Conservation (phyloP, 768 basidiomycete species). For the Termitomyces sp. region DNA sequence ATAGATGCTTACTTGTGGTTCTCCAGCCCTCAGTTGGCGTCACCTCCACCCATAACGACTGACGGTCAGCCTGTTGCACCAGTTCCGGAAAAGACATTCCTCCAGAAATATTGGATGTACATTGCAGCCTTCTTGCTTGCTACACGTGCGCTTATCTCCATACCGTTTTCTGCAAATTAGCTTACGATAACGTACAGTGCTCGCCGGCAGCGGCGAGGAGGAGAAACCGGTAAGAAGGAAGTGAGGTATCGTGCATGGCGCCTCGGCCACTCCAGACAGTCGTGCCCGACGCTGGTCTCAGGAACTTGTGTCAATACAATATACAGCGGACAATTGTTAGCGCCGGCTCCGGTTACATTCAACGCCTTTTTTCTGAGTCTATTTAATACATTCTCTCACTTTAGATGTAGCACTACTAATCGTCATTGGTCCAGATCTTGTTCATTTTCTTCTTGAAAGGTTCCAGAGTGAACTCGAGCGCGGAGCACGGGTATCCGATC, state of each 20-base stretch:
- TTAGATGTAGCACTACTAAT: constrained; percentile 23
- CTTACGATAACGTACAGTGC: constrained; percentile 14
- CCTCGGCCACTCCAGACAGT: background rate
- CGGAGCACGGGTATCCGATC: constrained; percentile 91
- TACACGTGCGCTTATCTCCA: constrained; percentile 41
- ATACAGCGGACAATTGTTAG: background rate
- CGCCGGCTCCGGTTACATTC: background rate
- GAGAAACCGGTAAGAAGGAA: constrained; percentile 25
- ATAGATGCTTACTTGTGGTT: background rate
- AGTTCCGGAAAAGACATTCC: constrained; percentile 67
- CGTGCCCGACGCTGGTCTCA: background rate
- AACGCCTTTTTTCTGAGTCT: background rate
- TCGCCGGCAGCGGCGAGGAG: constrained; percentile 36
- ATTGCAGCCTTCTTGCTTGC: constrained; percentile 56
- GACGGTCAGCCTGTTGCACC: constrained; percentile 63
- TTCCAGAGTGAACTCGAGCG: constrained; percentile 90
- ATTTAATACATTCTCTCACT: constrained; percentile 18
- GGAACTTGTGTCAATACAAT: background rate
- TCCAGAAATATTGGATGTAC: constrained; percentile 93
- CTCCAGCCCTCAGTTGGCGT: constrained; percentile 60
- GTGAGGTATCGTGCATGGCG: background rate
- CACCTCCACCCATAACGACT: constrained; percentile 62
- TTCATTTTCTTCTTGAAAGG: constrained; percentile 82
- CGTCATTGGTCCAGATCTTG: constrained; percentile 52
- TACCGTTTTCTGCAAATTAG: background rate